phyloP scores from a whole-genome alignment of 768 basidiomycete species.

The Kwoniella newhampshirensis region DNA sequence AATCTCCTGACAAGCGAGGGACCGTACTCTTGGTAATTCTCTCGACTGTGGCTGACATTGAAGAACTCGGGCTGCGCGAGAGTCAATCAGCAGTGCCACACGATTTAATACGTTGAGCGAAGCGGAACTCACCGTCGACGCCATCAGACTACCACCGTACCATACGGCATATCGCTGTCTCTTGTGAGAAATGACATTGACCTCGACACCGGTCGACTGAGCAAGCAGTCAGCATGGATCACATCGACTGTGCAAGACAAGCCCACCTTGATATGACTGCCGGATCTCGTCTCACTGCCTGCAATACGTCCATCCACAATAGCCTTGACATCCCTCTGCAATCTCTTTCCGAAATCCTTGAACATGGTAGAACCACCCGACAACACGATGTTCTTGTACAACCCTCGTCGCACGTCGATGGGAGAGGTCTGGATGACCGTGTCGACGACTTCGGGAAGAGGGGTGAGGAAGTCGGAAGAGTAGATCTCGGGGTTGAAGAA shows the following conservation, averaged over 20 bases:
- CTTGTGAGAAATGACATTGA: slow-evolving; percentile 98
- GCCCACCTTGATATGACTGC: slow-evolving; percentile 70
- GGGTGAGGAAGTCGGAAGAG: slow-evolving; percentile 95
- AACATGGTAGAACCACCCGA: slow-evolving; percentile 99
- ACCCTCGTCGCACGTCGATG: slow-evolving; percentile 91
- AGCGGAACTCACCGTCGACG: slow-evolving; percentile 69
- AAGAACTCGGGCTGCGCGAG: slow-evolving; percentile 82
- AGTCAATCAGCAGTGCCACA: not conserved
- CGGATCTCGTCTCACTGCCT: slow-evolving; percentile 69
- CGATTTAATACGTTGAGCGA: not conserved
- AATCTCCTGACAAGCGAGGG: slow-evolving; percentile 51
- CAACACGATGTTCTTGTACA: slow-evolving; percentile 99
- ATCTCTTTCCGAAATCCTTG: slow-evolving; percentile 93
- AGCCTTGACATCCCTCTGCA: slow-evolving; percentile 92
- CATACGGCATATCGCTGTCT: slow-evolving; percentile 95
- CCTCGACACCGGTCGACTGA: slow-evolving; percentile 93
- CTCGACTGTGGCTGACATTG: slow-evolving; percentile 87
- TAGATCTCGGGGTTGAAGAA: slow-evolving; percentile 99
- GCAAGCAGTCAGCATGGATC: not conserved
- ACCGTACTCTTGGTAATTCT: slow-evolving; percentile 65
- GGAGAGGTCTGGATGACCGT: slow-evolving; percentile 92
- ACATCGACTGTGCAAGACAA: not conserved
- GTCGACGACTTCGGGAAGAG: slow-evolving; percentile 93
- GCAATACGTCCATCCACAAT: slow-evolving; percentile 88
- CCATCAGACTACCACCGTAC: slow-evolving; percentile 94